A percentile compares a stretch with the other conserved stretches of the same genome.
Evolutionary conservation across 2,329 filamentous ascomycete species (phyloP).

Genomic region (Lachnellula subtilissima): DNA sequence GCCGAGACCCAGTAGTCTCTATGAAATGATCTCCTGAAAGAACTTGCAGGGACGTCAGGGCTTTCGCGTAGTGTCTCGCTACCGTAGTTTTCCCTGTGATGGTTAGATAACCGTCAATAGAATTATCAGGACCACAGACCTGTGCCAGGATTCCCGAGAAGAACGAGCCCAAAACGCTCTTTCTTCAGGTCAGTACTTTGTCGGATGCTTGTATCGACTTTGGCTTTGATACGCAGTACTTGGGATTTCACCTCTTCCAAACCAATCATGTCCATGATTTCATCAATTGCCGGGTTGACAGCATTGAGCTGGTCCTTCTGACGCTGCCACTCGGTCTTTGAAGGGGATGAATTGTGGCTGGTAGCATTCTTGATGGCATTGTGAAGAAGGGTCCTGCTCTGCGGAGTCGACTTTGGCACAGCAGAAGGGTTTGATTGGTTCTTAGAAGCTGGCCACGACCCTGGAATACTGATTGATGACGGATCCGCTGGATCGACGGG

Average conservation of each 20-base stretch:
- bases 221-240: constrained; percentile 58
- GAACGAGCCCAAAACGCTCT: constrained; percentile 57
- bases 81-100: constrained; percentile 68
- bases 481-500: neutral
- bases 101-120: neutral
- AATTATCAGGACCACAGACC: constrained; percentile 37
- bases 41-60: constrained; percentile 57
- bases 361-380: constrained; percentile 13
- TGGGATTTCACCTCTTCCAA: constrained; percentile 63
- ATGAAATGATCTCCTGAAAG: constrained; percentile 56
- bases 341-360: constrained; percentile 21
- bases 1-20: constrained; percentile 63
- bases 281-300: constrained; percentile 51
- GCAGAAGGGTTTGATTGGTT: neutral
- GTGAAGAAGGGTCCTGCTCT: neutral
- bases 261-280: constrained; percentile 66
- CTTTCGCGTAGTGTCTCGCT: constrained; percentile 63
- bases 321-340: constrained; percentile 54
- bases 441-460: neutral
- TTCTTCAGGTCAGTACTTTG: constrained; percentile 51
- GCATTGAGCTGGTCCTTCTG: constrained; percentile 52
- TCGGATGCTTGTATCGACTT: constrained; percentile 54
- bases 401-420: no score
- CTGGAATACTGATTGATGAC: neutral
- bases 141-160: constrained; percentile 73